Evolutionary conservation across 768 basidiomycete species (phyloP).

Genomic region (Rickenella mellea): DNA sequence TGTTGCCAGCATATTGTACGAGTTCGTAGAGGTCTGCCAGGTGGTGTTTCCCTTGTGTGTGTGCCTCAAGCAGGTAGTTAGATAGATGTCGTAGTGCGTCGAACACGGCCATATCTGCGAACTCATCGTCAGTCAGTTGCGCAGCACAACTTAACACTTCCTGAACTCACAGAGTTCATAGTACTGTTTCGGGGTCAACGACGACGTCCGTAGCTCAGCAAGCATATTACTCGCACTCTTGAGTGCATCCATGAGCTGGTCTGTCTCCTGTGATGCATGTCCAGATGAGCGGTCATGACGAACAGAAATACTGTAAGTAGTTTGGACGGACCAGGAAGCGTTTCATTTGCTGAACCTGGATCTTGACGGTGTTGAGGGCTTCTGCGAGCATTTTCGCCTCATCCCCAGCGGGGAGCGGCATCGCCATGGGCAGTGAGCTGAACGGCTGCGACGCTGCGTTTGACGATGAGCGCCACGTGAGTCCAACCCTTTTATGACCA

Average conservation of each 20-base stretch:
- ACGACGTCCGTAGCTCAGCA: constrained; percentile 88
- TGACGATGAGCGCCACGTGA: background rate
- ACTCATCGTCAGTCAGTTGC: constrained; percentile 7
- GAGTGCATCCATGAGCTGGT: constrained; percentile 97
- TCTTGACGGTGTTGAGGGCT: constrained; percentile 77
- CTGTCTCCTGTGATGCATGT: constrained; percentile 57
- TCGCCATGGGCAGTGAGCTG: constrained; percentile 11
- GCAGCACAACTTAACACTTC: background rate
- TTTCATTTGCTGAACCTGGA: constrained; percentile 93
- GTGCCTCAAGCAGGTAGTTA: constrained; percentile 94
- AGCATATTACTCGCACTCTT: constrained; percentile 98
- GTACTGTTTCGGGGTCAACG: constrained; percentile 93
- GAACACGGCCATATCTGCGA: constrained; percentile 95
- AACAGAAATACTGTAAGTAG: constrained; percentile 7
- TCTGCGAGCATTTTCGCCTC: constrained; percentile 83
- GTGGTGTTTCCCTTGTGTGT: constrained; percentile 84
- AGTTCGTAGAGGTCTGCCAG: constrained; percentile 98
- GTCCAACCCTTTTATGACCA: background rate
- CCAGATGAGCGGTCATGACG: background rate
- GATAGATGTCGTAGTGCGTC: constrained; percentile 92
- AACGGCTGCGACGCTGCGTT: background rate
- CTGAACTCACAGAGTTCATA: constrained; percentile 82
- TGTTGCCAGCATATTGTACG: constrained; percentile 98
- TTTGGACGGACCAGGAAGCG: constrained; percentile 64
- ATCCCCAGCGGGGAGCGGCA: constrained; percentile 40